phyloP scores from a whole-genome alignment of 148 eudicot species.

The Amaranthus palmeri region DNA sequence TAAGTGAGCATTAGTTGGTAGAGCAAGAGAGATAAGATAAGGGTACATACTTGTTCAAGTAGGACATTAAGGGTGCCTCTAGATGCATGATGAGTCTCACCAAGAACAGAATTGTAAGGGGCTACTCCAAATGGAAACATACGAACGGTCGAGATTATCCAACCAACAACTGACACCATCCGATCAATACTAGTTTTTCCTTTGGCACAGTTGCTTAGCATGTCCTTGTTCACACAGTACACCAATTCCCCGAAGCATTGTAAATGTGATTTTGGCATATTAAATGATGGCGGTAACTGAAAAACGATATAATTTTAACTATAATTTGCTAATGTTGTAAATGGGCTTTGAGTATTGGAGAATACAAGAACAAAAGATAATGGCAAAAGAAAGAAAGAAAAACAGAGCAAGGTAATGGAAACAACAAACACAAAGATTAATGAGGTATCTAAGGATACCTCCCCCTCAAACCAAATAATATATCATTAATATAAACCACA shows the following conservation, averaged over 20 bases:
- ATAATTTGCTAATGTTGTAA: too few relatives aligned
- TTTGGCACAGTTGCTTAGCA: slow-evolving; percentile 38
- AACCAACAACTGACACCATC: slow-evolving; percentile 44
- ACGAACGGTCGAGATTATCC: slow-evolving; percentile 55
- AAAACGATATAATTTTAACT: not conserved
- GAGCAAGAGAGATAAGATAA: too few relatives aligned
- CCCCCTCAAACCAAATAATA: too few relatives aligned
- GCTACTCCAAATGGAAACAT: slow-evolving; percentile 55
- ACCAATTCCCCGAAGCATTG: slow-evolving; percentile 64
- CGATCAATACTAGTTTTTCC: slow-evolving; percentile 38
- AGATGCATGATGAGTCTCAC: slow-evolving; percentile 76
- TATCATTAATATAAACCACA: too few relatives aligned
- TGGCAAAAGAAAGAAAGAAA: too few relatives aligned
- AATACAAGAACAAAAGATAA: too few relatives aligned
- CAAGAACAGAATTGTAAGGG: slow-evolving; percentile 68
- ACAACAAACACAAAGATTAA: too few relatives aligned
- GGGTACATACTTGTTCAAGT: slow-evolving; percentile 50
- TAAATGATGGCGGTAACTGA: slow-evolving; percentile 62
- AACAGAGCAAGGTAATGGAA: too few relatives aligned
- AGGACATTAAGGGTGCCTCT: slow-evolving; percentile 51
- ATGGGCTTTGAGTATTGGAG: too few relatives aligned
- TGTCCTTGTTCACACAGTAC: slow-evolving; percentile 31
- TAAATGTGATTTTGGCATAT: slow-evolving; percentile 62
- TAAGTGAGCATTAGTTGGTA: too few relatives aligned
- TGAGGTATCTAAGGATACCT: too few relatives aligned